Conservation (phyloP, 78 protist species). For the Dictyostelium intermedium region DNA sequence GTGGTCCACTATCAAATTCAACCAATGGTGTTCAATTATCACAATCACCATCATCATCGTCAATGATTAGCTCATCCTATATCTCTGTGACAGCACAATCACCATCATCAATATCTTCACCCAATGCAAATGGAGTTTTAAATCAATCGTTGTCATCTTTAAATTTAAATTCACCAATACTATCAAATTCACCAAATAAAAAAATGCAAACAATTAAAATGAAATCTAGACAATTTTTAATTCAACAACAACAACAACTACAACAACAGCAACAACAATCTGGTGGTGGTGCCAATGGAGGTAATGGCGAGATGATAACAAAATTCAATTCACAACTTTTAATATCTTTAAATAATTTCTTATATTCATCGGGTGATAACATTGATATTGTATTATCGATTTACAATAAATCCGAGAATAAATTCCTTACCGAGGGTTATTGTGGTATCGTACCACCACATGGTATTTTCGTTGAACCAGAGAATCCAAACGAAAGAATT, state of each 20-base stretch:
- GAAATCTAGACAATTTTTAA: neutral
- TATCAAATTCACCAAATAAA: neutral
- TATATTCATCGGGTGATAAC: slow-evolving; percentile 65
- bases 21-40: neutral
- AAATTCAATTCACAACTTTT: slow-evolving; percentile 22
- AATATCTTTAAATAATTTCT: slow-evolving; percentile 48
- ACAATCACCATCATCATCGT: neutral
- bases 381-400: slow-evolving; percentile 45
- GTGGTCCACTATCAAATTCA: neutral
- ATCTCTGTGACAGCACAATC: neutral
- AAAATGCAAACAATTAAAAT: neutral
- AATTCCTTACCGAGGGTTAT: slow-evolving; percentile 28
- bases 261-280: neutral
- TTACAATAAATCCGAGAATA: slow-evolving; percentile 23
- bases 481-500: slow-evolving; percentile 63
- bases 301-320: neutral
- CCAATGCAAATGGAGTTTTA: neutral
- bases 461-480: slow-evolving; percentile 77
- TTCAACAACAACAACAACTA: neutral
- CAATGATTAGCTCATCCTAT: neutral
- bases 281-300: neutral
- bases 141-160: slow-evolving; percentile 2
- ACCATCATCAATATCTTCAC: neutral
- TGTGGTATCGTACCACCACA: slow-evolving; percentile 49
- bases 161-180: slow-evolving; percentile 44